phyloP scores from a whole-genome alignment of 768 basidiomycete species.

The Phlebiopsis flavidoalba region DNA sequence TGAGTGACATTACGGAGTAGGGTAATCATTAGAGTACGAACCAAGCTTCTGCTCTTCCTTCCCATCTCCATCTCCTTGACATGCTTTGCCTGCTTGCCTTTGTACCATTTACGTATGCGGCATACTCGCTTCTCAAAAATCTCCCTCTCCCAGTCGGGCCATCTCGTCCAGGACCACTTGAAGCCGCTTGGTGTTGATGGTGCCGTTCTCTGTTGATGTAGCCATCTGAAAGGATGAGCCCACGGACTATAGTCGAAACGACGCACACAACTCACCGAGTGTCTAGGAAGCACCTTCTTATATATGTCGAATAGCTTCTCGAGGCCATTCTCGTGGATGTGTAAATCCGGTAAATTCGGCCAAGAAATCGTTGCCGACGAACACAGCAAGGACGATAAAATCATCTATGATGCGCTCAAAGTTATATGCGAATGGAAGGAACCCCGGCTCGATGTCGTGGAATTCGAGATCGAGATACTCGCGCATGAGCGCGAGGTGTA shows the following conservation, averaged over 20 bases:
- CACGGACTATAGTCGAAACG: no score
- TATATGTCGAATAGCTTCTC: constrained; percentile 94
- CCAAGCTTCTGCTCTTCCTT: constrained; percentile 57
- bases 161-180: constrained; percentile 89
- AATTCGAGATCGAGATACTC: constrained; percentile 99
- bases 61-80: constrained; percentile 60
- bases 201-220: constrained; percentile 90
- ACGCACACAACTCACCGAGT: constrained; percentile 39
- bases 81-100: constrained; percentile 84
- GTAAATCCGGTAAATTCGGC: constrained; percentile 94
- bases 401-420: constrained; percentile 97
- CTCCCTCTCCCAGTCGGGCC: constrained; percentile 80
- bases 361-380: constrained; percentile 96
- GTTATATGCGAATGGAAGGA: constrained; percentile 74
- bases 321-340: constrained; percentile 96
- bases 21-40: constrained; percentile 28
- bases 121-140: constrained; percentile 89
- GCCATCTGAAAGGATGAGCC: constrained; percentile 51
- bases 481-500: constrained; percentile 91
- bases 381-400: constrained; percentile 94
- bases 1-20: neutral
- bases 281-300: constrained; percentile 85
- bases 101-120: constrained; percentile 92
- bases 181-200: constrained; percentile 72
- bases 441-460: constrained; percentile 54